These are phyloP conservation scores for Eimeria falciformis DNA, from an alignment of 169 alveolate species.

Conservation along the genomic window DNA sequence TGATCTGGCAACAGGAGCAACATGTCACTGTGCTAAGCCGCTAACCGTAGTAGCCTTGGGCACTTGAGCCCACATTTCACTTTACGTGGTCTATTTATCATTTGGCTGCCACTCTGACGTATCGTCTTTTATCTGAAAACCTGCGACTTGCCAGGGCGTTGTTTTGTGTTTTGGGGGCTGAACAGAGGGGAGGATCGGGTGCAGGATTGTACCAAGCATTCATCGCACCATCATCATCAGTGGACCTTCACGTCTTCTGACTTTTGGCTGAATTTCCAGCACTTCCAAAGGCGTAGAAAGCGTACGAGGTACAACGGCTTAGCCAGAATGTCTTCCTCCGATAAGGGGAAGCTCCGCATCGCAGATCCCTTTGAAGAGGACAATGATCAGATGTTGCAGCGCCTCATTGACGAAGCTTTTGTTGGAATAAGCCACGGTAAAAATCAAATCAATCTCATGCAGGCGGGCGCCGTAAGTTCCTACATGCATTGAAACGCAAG, in stretches of 20 bases:
- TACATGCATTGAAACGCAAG: neutral
- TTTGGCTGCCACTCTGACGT: too few species aligned
- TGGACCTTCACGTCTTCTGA: neutral
- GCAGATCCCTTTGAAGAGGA: conserved; percentile 68
- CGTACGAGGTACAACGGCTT: neutral
- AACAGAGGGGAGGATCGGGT: too few species aligned
- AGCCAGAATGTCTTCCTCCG: conserved; percentile 7
- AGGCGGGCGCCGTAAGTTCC: conserved; percentile 55
- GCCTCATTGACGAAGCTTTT: conserved; percentile 69
- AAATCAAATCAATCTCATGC: conserved; percentile 64
- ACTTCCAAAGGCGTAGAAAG: neutral
- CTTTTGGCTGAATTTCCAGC: neutral
- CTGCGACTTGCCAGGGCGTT: too few species aligned
- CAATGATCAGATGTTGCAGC: conserved; percentile 54
- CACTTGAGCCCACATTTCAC: too few species aligned
- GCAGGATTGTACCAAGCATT: too few species aligned
- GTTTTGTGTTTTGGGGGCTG: too few species aligned
- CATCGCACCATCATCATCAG: too few species aligned
- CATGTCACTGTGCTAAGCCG: too few species aligned
- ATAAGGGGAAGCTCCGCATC: conserved; percentile 26
- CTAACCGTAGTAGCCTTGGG: too few species aligned
- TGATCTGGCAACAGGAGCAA: too few species aligned
- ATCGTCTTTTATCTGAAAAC: too few species aligned
- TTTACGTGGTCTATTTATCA: too few species aligned
- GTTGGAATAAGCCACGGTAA: conserved; percentile 46